phyloP scores from a whole-genome alignment of 345 rosid species.

The Salix exigua region DNA sequence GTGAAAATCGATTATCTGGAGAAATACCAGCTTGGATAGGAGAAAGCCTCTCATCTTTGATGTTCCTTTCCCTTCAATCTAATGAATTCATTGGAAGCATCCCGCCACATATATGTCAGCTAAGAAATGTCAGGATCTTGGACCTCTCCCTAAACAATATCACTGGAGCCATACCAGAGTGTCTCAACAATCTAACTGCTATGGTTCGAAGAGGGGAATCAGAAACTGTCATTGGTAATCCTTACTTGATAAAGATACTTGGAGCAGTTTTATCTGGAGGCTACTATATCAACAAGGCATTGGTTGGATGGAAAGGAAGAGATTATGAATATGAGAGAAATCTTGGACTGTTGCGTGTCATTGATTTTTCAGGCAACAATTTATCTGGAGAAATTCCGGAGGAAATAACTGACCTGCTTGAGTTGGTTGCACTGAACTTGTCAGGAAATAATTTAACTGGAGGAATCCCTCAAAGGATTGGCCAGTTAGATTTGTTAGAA shows the following conservation, averaged over 20 bases:
- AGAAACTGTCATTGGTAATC: no score
- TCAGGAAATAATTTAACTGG: slow-evolving; percentile 16
- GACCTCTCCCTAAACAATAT: slow-evolving; percentile 16
- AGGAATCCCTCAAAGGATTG: slow-evolving; percentile 8
- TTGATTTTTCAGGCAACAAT: slow-evolving; percentile 14
- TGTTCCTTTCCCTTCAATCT: slow-evolving; percentile 13
- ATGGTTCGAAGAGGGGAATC: neutral
- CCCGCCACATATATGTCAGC: slow-evolving; percentile 4
- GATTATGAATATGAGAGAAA: neutral
- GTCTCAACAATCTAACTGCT: slow-evolving; percentile 11
- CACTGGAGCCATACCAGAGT: slow-evolving; percentile 13
- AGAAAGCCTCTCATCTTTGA: slow-evolving; percentile 3
- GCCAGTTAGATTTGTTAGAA: slow-evolving; percentile 1
- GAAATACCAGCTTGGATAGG: slow-evolving; percentile 25
- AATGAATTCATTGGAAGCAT: slow-evolving; percentile 20
- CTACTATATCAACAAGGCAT: neutral
- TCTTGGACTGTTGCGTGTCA: slow-evolving; percentile 9
- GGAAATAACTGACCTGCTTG: slow-evolving; percentile 7
- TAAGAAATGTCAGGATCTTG: slow-evolving; percentile 5
- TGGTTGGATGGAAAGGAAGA: slow-evolving; percentile 14
- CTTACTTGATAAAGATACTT: neutral
- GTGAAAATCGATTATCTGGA: slow-evolving; percentile 21
- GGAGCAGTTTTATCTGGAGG: neutral
- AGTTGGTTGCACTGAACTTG: slow-evolving; percentile 9
- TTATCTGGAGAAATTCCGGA: slow-evolving; percentile 13